Base-by-base conservation (phyloP, 2,329 filamentous ascomycete genomes). In the Cordyceps javanica region DNA sequence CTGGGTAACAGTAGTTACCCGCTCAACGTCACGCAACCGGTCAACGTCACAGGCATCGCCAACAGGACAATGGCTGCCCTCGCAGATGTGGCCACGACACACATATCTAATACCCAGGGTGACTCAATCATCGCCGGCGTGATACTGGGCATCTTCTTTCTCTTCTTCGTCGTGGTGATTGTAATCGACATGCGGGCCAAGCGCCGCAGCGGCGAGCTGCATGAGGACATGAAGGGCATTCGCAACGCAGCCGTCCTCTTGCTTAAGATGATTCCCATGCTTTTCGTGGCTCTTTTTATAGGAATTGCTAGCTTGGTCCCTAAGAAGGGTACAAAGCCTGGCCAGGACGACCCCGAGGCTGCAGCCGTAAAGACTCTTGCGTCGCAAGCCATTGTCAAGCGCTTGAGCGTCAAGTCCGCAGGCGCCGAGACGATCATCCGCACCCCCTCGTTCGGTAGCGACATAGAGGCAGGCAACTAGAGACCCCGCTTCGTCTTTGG, bases 141-240 rank as follows among this genome's bases (percentile, higher is more conserved):
- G 14, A 4, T 49, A 1, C 34, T 58, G 14, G 26, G 41, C 10
- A 0, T 49, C 25, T 42, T 48, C 49, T 21, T 58, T 4, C 14
- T 25, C 23, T 38, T 42, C 19, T 8, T 48, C 30, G 3, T 46
- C 11, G 21, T 6, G 11, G 19, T 53, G n/a, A 10, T 54, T n/a
- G 19, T 2, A n/a, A 26, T 42, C 4, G 49, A 54, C 41, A 46
- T 58, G 50, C 32, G 30, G 11, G n/a, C 14, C 9, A 58, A 58
- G 55, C 6, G 30, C 25, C 55, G 48, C 39, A 46, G 1, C 32
- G 48, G 55, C n/a, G 55, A 58, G 39, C 55, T 58, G 2, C 48
- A 5, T 14, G 48, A 53, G 3, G 55, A 58, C 41, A 11, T 58
- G 55, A 19, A 4, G 5, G 28, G 48, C 7, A 5, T 30, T 32